A percentile compares a stretch with the other conserved stretches of the same genome.
Conservation (phyloP, 352 stramenopile genomes). For the Globisporangium splendens region DNA sequence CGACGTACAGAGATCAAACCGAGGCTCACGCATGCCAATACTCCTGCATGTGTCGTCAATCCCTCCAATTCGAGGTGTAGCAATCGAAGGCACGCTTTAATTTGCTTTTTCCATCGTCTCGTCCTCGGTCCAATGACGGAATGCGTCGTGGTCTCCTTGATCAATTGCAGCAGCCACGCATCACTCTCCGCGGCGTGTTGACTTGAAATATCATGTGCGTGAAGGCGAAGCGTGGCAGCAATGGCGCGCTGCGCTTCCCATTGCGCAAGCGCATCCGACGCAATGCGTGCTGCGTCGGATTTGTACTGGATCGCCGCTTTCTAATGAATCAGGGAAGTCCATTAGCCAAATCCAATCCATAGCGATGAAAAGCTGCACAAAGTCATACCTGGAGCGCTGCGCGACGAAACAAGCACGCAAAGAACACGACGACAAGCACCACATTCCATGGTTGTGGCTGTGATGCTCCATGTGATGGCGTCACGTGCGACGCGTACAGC, state of each 20-base stretch:
- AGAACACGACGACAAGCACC: slow-evolving; percentile 31
- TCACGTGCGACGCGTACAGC: slow-evolving; percentile 14
- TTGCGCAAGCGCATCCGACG: background rate
- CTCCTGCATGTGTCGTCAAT: background rate
- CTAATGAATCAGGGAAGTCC: background rate
- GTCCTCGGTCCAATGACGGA: background rate
- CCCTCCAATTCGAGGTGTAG: slow-evolving; percentile 11
- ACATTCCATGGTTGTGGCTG: slow-evolving; percentile 28
- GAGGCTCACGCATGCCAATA: slow-evolving; percentile 4
- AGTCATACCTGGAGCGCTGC: slow-evolving; percentile 19
- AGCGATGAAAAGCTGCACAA: background rate
- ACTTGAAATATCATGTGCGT: background rate
- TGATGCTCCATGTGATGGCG: slow-evolving; percentile 9
- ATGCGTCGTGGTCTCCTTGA: background rate
- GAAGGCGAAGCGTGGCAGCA: background rate
- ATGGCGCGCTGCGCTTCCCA: background rate
- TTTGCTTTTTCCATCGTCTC: background rate
- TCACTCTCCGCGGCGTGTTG: background rate
- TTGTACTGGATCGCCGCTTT: slow-evolving; percentile 22
- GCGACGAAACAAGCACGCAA: slow-evolving; percentile 30
- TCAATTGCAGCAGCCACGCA: background rate
- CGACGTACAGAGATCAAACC: slow-evolving; percentile 12
- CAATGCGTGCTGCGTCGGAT: slow-evolving; percentile 1
- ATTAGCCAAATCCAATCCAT: too few relatives aligned
- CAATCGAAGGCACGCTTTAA: slow-evolving; percentile 6